These are phyloP conservation scores for Aeminium ludgeri DNA, from an alignment of 495 filamentous ascomycete genomes.

Conservation along the genomic window DNA sequence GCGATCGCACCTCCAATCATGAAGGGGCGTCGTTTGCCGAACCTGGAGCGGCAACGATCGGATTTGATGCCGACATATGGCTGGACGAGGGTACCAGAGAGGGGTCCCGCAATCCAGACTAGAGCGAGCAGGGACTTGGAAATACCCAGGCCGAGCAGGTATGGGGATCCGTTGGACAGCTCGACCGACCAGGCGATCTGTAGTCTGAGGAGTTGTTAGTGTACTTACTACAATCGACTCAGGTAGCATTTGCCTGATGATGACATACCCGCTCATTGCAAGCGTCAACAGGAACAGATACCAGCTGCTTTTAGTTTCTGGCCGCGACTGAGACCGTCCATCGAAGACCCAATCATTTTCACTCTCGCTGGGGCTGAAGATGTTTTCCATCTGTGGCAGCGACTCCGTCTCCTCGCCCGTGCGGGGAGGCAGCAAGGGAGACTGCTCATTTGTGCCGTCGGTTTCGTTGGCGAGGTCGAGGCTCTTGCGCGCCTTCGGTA, in stretches of 20 bases:
- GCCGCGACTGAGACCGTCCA: slow-evolving; percentile 23
- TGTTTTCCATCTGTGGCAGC: slow-evolving; percentile 10
- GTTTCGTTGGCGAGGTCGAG: slow-evolving; percentile 6
- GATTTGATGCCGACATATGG: slow-evolving; percentile 87
- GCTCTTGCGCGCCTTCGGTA: slow-evolving; percentile 5
- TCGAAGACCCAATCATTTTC: slow-evolving; percentile 18
- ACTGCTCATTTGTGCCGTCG: slow-evolving; percentile 34
- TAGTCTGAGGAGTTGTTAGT: too few species aligned
- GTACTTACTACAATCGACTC: too few species aligned
- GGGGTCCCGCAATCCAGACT: slow-evolving; percentile 84
- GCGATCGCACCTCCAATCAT: slow-evolving; percentile 61
- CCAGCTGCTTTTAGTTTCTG: slow-evolving; percentile 57
- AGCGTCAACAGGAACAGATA: slow-evolving; percentile 74
- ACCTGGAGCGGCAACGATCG: slow-evolving; percentile 62
- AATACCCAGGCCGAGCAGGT: slow-evolving; percentile 52
- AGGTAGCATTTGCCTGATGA: neutral
- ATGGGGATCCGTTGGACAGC: slow-evolving; percentile 57
- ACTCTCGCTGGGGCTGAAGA: slow-evolving; percentile 16
- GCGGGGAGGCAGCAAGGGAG: slow-evolving; percentile 37
- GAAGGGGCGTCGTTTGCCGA: slow-evolving; percentile 79
- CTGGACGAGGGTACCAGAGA: slow-evolving; percentile 75
- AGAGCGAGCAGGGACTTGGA: slow-evolving; percentile 86
- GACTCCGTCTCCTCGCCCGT: slow-evolving; percentile 22
- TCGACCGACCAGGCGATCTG: slow-evolving; percentile 94
- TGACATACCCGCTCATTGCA: slow-evolving; percentile 52